Evolutionary conservation across 768 basidiomycete genomes (phyloP), one percentile per base, ranked within the genome.

Genomic region (Mrakia blollopis): DNA sequence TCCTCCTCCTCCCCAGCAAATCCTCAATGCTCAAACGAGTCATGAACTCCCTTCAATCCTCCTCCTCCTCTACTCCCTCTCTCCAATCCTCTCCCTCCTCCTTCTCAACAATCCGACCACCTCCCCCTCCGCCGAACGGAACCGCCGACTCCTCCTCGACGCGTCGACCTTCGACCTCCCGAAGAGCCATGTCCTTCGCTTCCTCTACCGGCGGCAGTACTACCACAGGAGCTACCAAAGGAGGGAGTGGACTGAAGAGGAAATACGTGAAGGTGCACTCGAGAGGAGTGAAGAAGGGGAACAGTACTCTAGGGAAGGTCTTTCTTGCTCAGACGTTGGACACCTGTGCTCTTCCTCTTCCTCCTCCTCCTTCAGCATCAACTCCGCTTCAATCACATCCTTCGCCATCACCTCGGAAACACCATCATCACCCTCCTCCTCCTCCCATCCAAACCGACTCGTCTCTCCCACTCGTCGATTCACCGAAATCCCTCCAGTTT

Each of bases 261-360:
- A 57, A 60, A n/a, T 71, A 71, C 57, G 60, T 76, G 57, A 76
- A 62, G 47, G 25, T 57, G 1, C 72, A 80, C 76, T 76, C 80
- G 35, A 78, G 77, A 30, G 54, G 73, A 28, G 74, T 79, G 65
- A 78, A 77, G 72, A 79, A 79, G 65, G 72, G 76, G 4, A 54
- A 65, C 16, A 77, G 78, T 54, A 79, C 79, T 14, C 80, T 82
- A 60, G 70, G 68, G 54, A 35, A 78, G 21, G 77, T 82, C 47
- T 82, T 82, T 73, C 80, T 82, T 35, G 81, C 82, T 1, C 82
- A 82, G 63, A 80, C 80, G 32, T 75, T 81, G 54, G 21, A 69
- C 77, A 79, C 81, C 52, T n/a, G 54, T 11, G 23, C 75, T 8
- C n/a, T 75, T 0, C 30, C 54, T 7, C 39, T 61, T 23, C 5